Conservation (phyloP, 305 asterid genomes). For the Fraxinus albicans region DNA sequence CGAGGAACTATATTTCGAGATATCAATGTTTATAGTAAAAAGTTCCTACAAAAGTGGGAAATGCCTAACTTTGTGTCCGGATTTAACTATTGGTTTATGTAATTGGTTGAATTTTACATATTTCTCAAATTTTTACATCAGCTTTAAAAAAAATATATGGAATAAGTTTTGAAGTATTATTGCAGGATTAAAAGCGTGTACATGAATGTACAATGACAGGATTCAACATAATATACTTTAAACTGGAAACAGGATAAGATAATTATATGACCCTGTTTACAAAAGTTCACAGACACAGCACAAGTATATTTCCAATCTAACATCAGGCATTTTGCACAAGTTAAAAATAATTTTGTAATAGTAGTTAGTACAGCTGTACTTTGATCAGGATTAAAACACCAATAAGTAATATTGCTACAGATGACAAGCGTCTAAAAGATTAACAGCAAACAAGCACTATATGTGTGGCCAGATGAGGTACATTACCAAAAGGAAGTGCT, state of each 20-base stretch:
- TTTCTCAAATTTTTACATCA: background rate
- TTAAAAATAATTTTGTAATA: background rate
- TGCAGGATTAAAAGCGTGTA: background rate
- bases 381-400: conserved; percentile 1
- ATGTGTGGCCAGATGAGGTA: background rate
- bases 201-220: background rate
- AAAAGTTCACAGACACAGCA: background rate
- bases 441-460: background rate
- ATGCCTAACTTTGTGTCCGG: background rate
- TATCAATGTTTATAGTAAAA: background rate
- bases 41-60: background rate
- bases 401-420: background rate
- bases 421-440: background rate
- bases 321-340: background rate
- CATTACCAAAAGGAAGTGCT: conserved; percentile 72
- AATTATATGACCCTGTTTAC: background rate
- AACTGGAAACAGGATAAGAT: conserved; percentile 1
- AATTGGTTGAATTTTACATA: background rate
- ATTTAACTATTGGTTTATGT: background rate
- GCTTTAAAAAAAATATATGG: background rate
- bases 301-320: conserved; percentile 6
- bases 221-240: conserved; percentile 7
- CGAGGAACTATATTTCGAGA: background rate
- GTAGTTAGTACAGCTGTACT: background rate
- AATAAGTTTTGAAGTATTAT: background rate